Evolutionary conservation across 2,329 filamentous ascomycete genomes (phyloP), one percentile per base, ranked within the genome.

Genomic region (Didymellaceae sp.): DNA sequence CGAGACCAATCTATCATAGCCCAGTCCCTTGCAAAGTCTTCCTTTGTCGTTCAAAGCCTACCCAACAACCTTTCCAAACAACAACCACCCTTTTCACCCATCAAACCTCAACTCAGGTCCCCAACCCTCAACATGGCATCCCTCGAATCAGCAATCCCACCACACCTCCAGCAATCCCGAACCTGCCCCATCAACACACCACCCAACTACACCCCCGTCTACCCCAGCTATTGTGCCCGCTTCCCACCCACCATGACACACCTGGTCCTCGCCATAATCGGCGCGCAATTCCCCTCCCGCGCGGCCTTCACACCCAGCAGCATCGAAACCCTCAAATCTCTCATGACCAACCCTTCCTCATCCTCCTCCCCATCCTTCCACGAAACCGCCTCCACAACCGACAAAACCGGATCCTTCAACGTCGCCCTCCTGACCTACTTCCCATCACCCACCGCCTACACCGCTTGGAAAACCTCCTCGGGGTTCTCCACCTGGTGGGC

Each of bases 401-500:
- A 67, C 45, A 59, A 52, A 30, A 52, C 52, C 6, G 66, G 63
- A 6, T 67, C 61, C 25, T 71, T 65, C 54, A 77, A 75, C 52
- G 52, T 73, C 45, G 65, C 67, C 1, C 58, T 73, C 8, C 59
- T 77, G 16, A 70, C 73, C 0, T 78, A 78, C 59, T 78, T 74
- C 73, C 59, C 66, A 1, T 69, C 61, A 28, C 60, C 52, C 33
- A 51, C 51, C 5, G 38, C 53, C 1, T 72, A 72, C 54, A 47
- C 63, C 1, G 43, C 51, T 4, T 78, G 75, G 75, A 52, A 65
- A 3, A 37, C 30, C 3, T 37, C 62, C 16, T 73, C 70, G 7
- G 74, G 72, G 1, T 78, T 78, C 44, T 39, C 61, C 5, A 32
- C 38, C 2, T 78, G 75, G 74, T 78, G 75, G 75, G 41, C 68